Evolutionary conservation across 1,284 basidiomycete species (phyloP), one percentile per base, ranked within the genome.

Genomic region (Inonotus hispidus): DNA sequence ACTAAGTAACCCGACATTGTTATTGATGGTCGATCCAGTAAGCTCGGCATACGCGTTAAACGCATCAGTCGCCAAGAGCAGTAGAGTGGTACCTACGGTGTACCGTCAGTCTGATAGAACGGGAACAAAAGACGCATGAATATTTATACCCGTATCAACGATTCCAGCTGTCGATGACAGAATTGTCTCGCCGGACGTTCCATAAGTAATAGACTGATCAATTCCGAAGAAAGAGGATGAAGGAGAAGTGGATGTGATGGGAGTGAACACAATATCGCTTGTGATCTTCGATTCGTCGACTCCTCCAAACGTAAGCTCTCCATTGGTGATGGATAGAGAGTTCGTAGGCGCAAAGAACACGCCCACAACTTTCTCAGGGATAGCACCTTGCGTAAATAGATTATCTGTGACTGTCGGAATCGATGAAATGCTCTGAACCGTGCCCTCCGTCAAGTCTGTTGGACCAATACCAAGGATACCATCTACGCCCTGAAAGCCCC

Each of bases 151-250:
- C 8, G 67, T 69, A 58, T 69, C 69, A 38, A 69, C 66, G 37
- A 69, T 66, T 10, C 67, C 69, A 14, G 67, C 67, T 37, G 66
- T 67, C 29, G 60, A 63, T 6, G 62, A 50, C 10, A 67, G 57
- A 38, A 68, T 63, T 16, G 49, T 54, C 19, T 63, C 63, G 21
- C 50, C 41, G 7, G 53, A 47, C 11, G 38, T 23, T 23, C 70
- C 69, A 52, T 73, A 73, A 13, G 66, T 67, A 47, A 73, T 66
- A 1, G 61, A 61, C 61, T 70, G 71, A 63, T 75, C 67, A 53
- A 75, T 71, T 29, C 73, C 74, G 73, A 73, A 75, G 64, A 69
- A 75, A 13, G 66, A 35, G 25, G 46, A 66, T 10, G 73, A 68
- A 2, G 72, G 71, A 1, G 64, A 67, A 1, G 67, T 65, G 4